Conservation (phyloP, 2,329 filamentous ascomycete genomes). For the Huntiella abstrusa region DNA sequence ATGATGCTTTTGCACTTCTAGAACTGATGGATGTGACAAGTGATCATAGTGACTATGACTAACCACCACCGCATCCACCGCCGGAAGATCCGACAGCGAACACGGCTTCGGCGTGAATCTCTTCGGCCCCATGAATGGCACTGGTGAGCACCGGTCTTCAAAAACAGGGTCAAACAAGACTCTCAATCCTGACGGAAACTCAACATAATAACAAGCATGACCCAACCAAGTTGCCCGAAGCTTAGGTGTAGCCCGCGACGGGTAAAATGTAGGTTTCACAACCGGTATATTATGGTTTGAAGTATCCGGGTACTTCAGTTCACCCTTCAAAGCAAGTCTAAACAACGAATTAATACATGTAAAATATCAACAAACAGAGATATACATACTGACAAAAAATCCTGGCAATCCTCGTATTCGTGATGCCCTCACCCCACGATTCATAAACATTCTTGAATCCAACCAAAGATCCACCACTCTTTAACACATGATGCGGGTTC, state of each 20-base stretch:
- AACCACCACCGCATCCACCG: slow-evolving; percentile 60
- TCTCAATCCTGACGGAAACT: slow-evolving; percentile 70
- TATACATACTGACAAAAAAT: slow-evolving; percentile 8
- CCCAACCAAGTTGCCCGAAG: slow-evolving; percentile 87
- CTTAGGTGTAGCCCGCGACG: slow-evolving; percentile 30
- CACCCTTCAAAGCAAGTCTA: slow-evolving; percentile 23
- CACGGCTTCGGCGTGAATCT: slow-evolving; percentile 65
- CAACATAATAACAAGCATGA: slow-evolving; percentile 83
- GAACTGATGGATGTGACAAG: slow-evolving; percentile 57
- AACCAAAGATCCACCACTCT: slow-evolving; percentile 20
- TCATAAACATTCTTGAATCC: slow-evolving; percentile 33
- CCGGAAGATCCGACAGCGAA: slow-evolving; percentile 56
- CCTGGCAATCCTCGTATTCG: slow-evolving; percentile 1
- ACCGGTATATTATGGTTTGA: slow-evolving; percentile 47
- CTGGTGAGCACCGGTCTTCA: slow-evolving; percentile 66
- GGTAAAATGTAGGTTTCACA: slow-evolving; percentile 46
- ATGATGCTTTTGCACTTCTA: slow-evolving; percentile 49
- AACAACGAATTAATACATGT: background rate
- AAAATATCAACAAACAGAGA: background rate
- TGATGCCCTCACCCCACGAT: slow-evolving; percentile 19
- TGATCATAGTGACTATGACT: slow-evolving; percentile 91
- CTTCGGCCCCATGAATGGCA: slow-evolving; percentile 51
- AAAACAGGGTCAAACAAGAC: slow-evolving; percentile 92
- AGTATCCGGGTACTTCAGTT: slow-evolving; percentile 35
- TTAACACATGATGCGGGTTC: slow-evolving; percentile 24